Conservation (phyloP, 1,139 yeast species). For the Yamadazyma songkhlaensis region DNA sequence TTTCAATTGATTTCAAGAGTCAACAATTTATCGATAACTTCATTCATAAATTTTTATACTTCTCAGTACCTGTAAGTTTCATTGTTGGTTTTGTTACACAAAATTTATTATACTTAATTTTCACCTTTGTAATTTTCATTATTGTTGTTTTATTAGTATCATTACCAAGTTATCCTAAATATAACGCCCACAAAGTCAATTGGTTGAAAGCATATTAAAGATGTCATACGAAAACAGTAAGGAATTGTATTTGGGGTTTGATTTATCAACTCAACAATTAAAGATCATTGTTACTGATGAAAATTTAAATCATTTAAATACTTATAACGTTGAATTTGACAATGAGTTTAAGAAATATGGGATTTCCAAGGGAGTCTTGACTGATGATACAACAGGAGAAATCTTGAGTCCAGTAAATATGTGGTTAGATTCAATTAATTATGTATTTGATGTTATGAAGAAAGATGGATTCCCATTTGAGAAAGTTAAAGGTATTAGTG, state of each 20-base stretch:
- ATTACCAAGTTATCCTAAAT: constrained; percentile 57
- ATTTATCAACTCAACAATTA: constrained; percentile 86
- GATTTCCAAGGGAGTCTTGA: constrained; percentile 68
- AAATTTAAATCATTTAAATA: constrained; percentile 48
- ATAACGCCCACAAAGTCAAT: constrained; percentile 42
- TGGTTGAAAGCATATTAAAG: constrained; percentile 30
- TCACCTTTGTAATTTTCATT: constrained; percentile 33
- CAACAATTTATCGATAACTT: constrained; percentile 42
- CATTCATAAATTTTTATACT: constrained; percentile 18
- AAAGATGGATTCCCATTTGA: constrained; percentile 53
- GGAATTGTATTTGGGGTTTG: constrained; percentile 65
- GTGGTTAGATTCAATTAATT: constrained; percentile 86
- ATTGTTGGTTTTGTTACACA: constrained; percentile 45
- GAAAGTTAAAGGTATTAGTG: constrained; percentile 67
- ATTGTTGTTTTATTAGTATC: constrained; percentile 35
- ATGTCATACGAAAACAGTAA: constrained; percentile 13
- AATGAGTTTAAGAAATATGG: constrained; percentile 55
- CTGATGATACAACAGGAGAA: constrained; percentile 50
- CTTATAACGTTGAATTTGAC: constrained; percentile 74
- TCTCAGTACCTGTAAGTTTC: constrained; percentile 33
- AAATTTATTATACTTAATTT: constrained; percentile 33
- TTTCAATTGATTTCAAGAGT: constrained; percentile 62
- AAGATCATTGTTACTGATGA: constrained; percentile 69
- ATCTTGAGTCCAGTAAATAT: constrained; percentile 78
- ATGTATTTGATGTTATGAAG: constrained; percentile 56